Percentiles rank a stretch among this genome's conserved stretches.
Conservation (phyloP, 129 eudicot species). For the Glebionis coronaria region DNA sequence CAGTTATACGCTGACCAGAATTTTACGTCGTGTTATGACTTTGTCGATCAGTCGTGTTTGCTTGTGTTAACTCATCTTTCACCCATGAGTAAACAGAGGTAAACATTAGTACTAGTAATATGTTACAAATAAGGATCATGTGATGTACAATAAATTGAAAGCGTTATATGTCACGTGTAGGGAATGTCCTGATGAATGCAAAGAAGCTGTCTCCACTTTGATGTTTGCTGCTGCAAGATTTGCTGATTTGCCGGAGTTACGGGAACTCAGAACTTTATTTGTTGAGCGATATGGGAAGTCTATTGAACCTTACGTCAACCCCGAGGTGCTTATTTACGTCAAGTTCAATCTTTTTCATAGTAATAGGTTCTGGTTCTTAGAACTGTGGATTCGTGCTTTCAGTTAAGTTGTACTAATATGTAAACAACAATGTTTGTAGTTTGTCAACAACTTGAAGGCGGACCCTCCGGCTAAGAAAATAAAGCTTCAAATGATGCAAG, state of each 20-base stretch:
- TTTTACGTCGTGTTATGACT: slow-evolving; percentile 69
- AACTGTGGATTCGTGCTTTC: too few species aligned
- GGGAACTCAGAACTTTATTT: slow-evolving; percentile 63
- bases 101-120: not conserved
- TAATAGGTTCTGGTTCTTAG: too few species aligned
- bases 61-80: slow-evolving; percentile 47
- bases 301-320: slow-evolving; percentile 57
- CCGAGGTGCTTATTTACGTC: slow-evolving; percentile 45
- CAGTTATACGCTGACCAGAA: slow-evolving; percentile 64
- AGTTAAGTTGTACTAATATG: slow-evolving; percentile 5
- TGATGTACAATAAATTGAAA: not conserved
- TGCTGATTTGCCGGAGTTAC: slow-evolving; percentile 88
- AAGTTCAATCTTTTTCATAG: not conserved
- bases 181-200: slow-evolving; percentile 90
- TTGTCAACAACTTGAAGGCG: slow-evolving; percentile 55
- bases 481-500: slow-evolving; percentile 73
- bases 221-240: slow-evolving; percentile 91
- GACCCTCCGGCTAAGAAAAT: slow-evolving; percentile 47
- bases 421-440: slow-evolving; percentile 30
- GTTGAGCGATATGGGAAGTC: slow-evolving; percentile 60
- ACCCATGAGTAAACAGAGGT: slow-evolving; percentile 67
- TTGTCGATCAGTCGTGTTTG: slow-evolving; percentile 47
- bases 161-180: slow-evolving; percentile 31
- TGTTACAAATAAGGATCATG: not conserved
- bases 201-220: slow-evolving; percentile 63